Evolutionary conservation across 169 alveolate species (phyloP).

Genomic region (Perkinsus olseni): DNA sequence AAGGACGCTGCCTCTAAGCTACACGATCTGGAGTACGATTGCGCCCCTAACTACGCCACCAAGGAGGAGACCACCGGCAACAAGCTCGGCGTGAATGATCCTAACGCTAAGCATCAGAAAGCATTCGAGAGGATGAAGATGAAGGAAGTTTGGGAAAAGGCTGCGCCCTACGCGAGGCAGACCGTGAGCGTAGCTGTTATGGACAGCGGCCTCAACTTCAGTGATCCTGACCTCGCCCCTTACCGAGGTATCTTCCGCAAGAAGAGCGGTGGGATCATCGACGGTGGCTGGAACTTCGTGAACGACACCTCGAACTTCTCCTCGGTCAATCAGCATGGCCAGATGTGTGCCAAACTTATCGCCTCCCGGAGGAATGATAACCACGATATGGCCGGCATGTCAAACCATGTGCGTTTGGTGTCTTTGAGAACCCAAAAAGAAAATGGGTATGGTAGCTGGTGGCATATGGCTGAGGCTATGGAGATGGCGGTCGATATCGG

Average conservation of each 20-base stretch:
- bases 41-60: neutral
- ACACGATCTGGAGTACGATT: neutral
- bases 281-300: neutral
- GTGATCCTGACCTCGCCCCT: neutral
- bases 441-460: neutral
- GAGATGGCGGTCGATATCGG: neutral
- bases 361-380: neutral
- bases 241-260: neutral
- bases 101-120: neutral
- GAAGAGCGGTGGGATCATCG: neutral
- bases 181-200: neutral
- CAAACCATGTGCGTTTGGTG: neutral
- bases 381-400: neutral
- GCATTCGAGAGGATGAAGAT: neutral
- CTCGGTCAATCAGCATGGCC: neutral
- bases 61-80: neutral
- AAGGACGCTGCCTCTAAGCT: neutral
- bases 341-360: neutral
- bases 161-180: neutral
- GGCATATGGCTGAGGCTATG: neutral
- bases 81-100: neutral
- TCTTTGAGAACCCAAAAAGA: neutral
- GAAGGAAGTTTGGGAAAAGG: neutral
- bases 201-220: neutral
- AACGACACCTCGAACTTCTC: neutral